A percentile compares a stretch with the other conserved stretches of the same genome.
Conservation (phyloP, 257 asterid genomes). For the Fraxinus pennsylvanica region DNA sequence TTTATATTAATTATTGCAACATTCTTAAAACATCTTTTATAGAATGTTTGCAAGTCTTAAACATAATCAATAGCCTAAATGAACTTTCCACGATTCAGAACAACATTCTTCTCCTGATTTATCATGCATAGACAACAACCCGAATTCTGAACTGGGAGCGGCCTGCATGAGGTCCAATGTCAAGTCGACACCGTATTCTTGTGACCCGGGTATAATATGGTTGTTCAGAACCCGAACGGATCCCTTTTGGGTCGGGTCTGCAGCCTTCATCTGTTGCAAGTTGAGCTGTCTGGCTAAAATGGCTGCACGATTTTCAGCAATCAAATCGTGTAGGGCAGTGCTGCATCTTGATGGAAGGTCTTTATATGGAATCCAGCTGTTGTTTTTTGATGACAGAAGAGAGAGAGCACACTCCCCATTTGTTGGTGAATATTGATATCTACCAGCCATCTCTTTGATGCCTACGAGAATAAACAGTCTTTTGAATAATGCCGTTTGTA, state of each 20-base stretch:
- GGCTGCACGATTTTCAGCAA: slow-evolving; percentile 65
- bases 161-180: slow-evolving; percentile 58
- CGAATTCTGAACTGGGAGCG: slow-evolving; percentile 37
- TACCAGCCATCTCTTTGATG: slow-evolving; percentile 24
- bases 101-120: slow-evolving; percentile 33
- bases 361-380: slow-evolving; percentile 24
- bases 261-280: slow-evolving; percentile 7
- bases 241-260: not conserved
- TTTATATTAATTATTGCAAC: not conserved
- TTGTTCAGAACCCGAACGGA: not conserved
- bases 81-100: slow-evolving; percentile 44
- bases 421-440: slow-evolving; percentile 22
- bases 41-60: too few relatives aligned
- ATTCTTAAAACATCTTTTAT: not conserved
- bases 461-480: not conserved
- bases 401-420: slow-evolving; percentile 65
- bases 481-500: too few relatives aligned
- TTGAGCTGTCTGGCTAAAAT: slow-evolving; percentile 37
- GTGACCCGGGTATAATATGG: not conserved
- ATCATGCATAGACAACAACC: slow-evolving; percentile 31
- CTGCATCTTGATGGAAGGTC: slow-evolving; percentile 54
- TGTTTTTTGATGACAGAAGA: slow-evolving; percentile 70
- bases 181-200: slow-evolving; percentile 30
- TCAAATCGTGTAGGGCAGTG: slow-evolving; percentile 62
- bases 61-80: slow-evolving; percentile 29